Base-by-base conservation (phyloP, 1,284 basidiomycete species). In the Marasmius fiardii region DNA sequence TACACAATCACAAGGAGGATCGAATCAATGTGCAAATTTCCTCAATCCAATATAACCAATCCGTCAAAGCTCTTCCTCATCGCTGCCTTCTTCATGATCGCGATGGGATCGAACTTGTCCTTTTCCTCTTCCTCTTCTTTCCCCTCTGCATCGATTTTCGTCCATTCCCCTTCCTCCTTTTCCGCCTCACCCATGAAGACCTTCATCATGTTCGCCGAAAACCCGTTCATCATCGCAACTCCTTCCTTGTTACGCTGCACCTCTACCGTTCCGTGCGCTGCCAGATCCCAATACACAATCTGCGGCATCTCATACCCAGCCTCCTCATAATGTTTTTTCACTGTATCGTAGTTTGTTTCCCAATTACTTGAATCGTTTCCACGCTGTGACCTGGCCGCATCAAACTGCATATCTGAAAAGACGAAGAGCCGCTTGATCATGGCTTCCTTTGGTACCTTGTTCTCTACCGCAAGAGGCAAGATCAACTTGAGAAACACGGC, bases 341-440 rank as follows among this genome's bases (percentile, higher is more conserved):
- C 76, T 26, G 64, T 64, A 49, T 84, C 77, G 62, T 89, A 79
- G 52, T 80, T 86, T 23, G 87, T 88, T 61, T 79, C 74, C 80
- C 85, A 87, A 4, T 64, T 44, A 8, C 24, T 18, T 5, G 54
- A 20, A 33, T 48, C 53, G 8, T 6, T 51, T 10, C 12, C 23
- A 16, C n/a, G 24, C 5, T 37, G 31, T n/a, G n/a, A n/a, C n/a
- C n/a, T 31, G 7, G 51, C 63, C 2, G 33, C 54, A 65, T 90
- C 84, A 59, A 90, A 90, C 69, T 90, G 86, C 88, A 90, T 90
- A 64, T 90, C 86, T 4, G 79, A 80, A 67, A 91, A 90, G 43
- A 90, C 76, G 63, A 90, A 89, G 0, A 91, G 68, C 12, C 82
- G 78, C 71, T 87, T 85, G 68, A 90, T 77, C 87, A 90, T 90